Conservation (phyloP, 305 asterid species). For the Fraxinus floribunda region DNA sequence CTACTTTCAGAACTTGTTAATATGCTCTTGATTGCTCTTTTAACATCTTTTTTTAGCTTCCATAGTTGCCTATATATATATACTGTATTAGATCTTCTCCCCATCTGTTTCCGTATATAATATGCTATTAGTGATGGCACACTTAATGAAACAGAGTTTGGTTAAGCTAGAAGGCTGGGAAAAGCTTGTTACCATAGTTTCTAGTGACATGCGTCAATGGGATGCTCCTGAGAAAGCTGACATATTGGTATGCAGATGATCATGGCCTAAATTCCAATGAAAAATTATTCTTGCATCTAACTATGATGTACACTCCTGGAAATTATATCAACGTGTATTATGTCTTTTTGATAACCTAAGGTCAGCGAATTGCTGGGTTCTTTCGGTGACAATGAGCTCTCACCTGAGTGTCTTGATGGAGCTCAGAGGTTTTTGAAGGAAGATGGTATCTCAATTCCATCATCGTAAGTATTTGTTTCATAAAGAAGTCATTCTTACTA, state of each 20-base stretch:
- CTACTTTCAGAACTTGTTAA: neutral
- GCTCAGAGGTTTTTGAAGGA: conserved; percentile 92
- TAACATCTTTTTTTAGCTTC: neutral
- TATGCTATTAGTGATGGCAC: conserved; percentile 15
- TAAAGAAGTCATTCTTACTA: neutral
- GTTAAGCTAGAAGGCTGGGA: conserved; percentile 98
- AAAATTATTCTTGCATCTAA: neutral
- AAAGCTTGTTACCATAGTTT: conserved; percentile 67
- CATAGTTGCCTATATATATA: neutral
- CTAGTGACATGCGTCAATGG: conserved; percentile 97
- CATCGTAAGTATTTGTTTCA: conserved; percentile 60
- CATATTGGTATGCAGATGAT: conserved; percentile 60
- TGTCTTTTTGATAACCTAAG: conserved; percentile 37
- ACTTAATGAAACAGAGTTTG: conserved; percentile 61
- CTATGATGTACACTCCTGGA: conserved; percentile 7
- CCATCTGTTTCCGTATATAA: conserved; percentile 3
- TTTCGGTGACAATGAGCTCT: conserved; percentile 97
- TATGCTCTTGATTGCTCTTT: neutral
- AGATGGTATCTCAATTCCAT: conserved; percentile 91
- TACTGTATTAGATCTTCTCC: neutral
- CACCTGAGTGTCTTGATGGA: conserved; percentile 99
- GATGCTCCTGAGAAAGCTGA: conserved; percentile 96
- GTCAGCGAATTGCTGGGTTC: conserved; percentile 99
- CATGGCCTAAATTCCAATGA: conserved; percentile 1
- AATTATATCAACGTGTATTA: conserved; percentile 5